phyloP scores from a whole-genome alignment of 768 basidiomycete species.

The Cubamyces sp. region DNA sequence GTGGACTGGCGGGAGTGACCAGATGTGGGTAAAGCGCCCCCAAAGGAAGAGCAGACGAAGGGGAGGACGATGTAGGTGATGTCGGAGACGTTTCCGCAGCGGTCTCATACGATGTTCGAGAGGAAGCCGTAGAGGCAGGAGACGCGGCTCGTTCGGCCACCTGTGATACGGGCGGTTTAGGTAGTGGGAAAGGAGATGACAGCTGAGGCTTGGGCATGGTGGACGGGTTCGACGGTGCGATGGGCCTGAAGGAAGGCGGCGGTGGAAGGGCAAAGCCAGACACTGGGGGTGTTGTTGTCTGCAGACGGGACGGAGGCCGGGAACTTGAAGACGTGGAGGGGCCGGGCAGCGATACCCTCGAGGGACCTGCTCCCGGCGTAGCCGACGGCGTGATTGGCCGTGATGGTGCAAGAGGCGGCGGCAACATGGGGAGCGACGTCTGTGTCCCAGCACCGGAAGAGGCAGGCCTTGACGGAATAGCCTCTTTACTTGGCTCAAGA shows the following conservation, averaged over 20 bases:
- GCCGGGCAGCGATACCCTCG: neutral
- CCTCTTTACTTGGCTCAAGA: constrained; percentile 7
- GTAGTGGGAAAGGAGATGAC: constrained; percentile 20
- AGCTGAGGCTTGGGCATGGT: constrained; percentile 16
- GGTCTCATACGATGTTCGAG: constrained; percentile 17
- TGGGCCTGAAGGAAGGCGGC: constrained; percentile 13
- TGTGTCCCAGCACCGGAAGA: neutral
- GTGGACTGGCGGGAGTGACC: constrained; percentile 7
- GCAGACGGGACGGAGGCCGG: constrained; percentile 19
- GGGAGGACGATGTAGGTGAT: constrained; percentile 26
- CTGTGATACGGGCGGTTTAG: neutral
- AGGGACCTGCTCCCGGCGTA: constrained; percentile 12
- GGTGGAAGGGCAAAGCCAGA: constrained; percentile 14
- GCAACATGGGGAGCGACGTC: constrained; percentile 10
- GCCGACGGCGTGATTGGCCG: constrained; percentile 22
- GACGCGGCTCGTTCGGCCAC: neutral
- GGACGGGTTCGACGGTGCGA: neutral
- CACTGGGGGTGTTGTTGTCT: constrained; percentile 11
- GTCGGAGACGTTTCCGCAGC: constrained; percentile 17
- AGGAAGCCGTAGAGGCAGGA: constrained; percentile 21
- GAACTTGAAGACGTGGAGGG: constrained; percentile 11
- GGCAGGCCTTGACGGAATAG: neutral
- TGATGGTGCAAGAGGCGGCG: constrained; percentile 25
- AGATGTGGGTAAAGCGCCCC: constrained; percentile 26
- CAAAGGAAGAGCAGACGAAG: constrained; percentile 24